Conservation (phyloP, 1,139 yeast species). For the Geotrichum histeridarum region DNA sequence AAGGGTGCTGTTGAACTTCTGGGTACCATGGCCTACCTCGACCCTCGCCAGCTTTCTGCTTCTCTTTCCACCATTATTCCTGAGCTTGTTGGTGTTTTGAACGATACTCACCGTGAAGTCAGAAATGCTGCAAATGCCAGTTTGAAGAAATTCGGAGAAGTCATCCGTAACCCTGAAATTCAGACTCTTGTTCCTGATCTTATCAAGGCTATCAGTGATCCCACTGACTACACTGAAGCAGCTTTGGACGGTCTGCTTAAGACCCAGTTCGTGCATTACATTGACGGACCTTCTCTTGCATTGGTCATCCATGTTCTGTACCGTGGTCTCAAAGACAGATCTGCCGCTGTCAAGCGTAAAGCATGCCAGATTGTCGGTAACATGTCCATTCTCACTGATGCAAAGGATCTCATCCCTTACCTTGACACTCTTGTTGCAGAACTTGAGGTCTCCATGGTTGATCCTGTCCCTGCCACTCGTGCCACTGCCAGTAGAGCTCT, state of each 20-base stretch:
- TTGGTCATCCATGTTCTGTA: constrained; percentile 89
- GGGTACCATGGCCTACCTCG: constrained; percentile 97
- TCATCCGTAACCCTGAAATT: constrained; percentile 94
- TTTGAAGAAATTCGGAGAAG: constrained; percentile 89
- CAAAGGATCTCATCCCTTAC: constrained; percentile 80
- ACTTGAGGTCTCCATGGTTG: constrained; percentile 92
- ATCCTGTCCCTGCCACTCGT: constrained; percentile 95
- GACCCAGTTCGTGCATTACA: constrained; percentile 94
- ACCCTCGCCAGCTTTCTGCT: constrained; percentile 87
- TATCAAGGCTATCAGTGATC: constrained; percentile 92
- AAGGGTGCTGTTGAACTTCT: constrained; percentile 93
- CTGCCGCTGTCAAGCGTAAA: constrained; percentile 85
- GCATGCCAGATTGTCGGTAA: constrained; percentile 98
- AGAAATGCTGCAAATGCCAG: constrained; percentile 91
- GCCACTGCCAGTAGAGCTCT: constrained; percentile 97
- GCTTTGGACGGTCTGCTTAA: constrained; percentile 82
- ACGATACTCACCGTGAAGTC: constrained; percentile 94
- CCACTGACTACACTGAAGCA: constrained; percentile 78
- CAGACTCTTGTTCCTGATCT: constrained; percentile 84
- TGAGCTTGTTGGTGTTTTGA: constrained; percentile 89
- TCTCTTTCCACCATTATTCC: constrained; percentile 89
- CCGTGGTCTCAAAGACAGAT: constrained; percentile 90
- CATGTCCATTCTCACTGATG: constrained; percentile 92
- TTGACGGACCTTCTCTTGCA: constrained; percentile 96
- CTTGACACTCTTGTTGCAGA: constrained; percentile 70